These are phyloP conservation scores for Ustilago esculenta DNA, from an alignment of 1,284 basidiomycete genomes.

Conservation along the genomic window DNA sequence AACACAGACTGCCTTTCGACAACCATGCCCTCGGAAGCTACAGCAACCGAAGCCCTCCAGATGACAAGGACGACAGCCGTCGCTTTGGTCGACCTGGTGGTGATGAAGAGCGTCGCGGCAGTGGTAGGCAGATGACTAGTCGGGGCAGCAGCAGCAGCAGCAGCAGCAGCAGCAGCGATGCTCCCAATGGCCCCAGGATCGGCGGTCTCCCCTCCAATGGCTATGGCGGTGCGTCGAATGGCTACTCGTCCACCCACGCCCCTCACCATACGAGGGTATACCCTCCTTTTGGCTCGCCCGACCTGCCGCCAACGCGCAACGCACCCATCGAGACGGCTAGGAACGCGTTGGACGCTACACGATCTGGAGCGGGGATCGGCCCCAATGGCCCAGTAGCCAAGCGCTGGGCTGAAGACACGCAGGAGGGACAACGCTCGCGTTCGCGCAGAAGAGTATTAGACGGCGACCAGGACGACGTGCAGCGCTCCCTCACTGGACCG, in stretches of 20 bases:
- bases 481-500: slow-evolving; percentile 13
- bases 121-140: slow-evolving; percentile 16
- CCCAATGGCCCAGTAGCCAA: slow-evolving; percentile 3
- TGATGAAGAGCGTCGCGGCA: slow-evolving; percentile 25
- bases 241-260: background rate
- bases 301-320: slow-evolving; percentile 1
- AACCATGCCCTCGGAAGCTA: slow-evolving; percentile 17
- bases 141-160: slow-evolving; percentile 19
- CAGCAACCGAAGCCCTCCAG: slow-evolving; percentile 40
- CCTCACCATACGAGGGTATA: slow-evolving; percentile 4
- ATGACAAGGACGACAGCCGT: slow-evolving; percentile 39
- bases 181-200: slow-evolving; percentile 33
- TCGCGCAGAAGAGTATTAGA: slow-evolving; percentile 26
- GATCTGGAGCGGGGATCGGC: background rate
- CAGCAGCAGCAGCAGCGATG: slow-evolving; percentile 3
- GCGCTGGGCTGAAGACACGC: slow-evolving; percentile 33
- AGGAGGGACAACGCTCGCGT: slow-evolving; percentile 22
- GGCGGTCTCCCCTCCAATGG: slow-evolving; percentile 32
- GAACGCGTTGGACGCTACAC: background rate
- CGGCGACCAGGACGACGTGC: slow-evolving; percentile 29
- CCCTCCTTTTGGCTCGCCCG: slow-evolving; percentile 7
- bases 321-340: background rate
- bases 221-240: slow-evolving; percentile 4
- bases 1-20: slow-evolving; percentile 24
- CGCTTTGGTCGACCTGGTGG: slow-evolving; percentile 34